Conservation (phyloP, 2,329 filamentous ascomycete genomes). For the Fusarium udum region DNA sequence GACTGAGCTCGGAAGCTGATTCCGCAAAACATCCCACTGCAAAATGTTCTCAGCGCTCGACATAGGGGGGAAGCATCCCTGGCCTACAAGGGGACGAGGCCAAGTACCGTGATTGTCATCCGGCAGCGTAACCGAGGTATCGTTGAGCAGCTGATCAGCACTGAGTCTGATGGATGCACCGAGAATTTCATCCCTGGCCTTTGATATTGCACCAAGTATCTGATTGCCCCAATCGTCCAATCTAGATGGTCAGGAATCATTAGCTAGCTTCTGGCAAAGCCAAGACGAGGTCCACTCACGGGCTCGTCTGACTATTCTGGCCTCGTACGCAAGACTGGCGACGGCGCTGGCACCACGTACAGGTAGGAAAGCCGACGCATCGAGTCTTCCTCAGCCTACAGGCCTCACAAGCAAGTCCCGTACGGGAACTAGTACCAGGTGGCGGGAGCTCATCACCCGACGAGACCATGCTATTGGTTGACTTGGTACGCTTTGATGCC, state of each 20-base stretch:
- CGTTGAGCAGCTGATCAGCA: neutral
- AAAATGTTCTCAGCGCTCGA: neutral
- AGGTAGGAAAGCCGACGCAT: neutral
- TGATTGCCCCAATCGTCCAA: neutral
- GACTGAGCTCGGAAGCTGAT: neutral
- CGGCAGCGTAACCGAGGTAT: neutral
- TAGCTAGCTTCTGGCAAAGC: neutral
- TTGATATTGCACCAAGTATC: neutral
- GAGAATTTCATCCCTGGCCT: neutral
- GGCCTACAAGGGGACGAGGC: neutral
- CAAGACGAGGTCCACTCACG: neutral
- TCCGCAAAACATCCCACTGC: neutral
- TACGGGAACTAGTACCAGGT: neutral
- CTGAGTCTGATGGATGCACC: neutral
- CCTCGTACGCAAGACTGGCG: neutral
- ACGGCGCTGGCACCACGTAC: neutral
- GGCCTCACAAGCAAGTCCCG: neutral
- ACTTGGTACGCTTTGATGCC: neutral
- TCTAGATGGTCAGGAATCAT: neutral
- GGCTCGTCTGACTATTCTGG: neutral
- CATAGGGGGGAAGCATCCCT: neutral
- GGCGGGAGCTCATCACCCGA: neutral
- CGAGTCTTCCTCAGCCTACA: neutral
- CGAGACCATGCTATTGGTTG: neutral
- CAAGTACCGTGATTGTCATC: neutral